phyloP scores from a whole-genome alignment of 345 rosid species.

The Eucalyptus sideroxylon region DNA sequence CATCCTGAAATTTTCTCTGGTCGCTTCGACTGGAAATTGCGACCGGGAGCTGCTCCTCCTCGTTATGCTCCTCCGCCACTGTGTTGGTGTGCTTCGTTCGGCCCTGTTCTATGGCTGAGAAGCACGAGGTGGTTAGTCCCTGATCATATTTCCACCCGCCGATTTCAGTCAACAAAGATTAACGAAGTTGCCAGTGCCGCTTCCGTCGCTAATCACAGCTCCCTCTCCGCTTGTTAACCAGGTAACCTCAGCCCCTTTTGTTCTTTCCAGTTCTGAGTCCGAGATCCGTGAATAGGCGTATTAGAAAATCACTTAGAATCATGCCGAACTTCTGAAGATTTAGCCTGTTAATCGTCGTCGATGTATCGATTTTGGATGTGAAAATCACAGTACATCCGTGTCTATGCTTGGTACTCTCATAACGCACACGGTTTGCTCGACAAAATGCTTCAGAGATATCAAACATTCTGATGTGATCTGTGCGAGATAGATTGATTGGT shows the following conservation, averaged over 20 bases:
- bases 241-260: neutral
- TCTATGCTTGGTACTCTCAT: neutral
- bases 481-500: neutral
- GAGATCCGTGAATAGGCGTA: neutral
- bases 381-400: neutral
- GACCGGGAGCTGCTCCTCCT: neutral
- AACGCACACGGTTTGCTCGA: neutral
- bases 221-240: neutral
- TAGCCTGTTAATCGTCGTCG: rapidly evolving
- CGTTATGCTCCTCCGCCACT: neutral
- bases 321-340: neutral
- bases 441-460: neutral
- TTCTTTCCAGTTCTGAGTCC: neutral
- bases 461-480: neutral
- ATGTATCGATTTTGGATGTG: neutral
- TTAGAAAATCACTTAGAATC: neutral
- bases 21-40: neutral
- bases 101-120: neutral
- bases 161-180: neutral
- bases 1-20: neutral
- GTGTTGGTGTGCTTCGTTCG: neutral
- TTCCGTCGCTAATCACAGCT: neutral
- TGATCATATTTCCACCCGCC: neutral
- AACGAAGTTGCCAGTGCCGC: rapidly evolving
- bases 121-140: neutral